Percentiles rank a stretch among this genome's conserved stretches.
Evolutionary conservation across 1,139 yeast genomes (phyloP).

Genomic region (Taphrina confusa): DNA sequence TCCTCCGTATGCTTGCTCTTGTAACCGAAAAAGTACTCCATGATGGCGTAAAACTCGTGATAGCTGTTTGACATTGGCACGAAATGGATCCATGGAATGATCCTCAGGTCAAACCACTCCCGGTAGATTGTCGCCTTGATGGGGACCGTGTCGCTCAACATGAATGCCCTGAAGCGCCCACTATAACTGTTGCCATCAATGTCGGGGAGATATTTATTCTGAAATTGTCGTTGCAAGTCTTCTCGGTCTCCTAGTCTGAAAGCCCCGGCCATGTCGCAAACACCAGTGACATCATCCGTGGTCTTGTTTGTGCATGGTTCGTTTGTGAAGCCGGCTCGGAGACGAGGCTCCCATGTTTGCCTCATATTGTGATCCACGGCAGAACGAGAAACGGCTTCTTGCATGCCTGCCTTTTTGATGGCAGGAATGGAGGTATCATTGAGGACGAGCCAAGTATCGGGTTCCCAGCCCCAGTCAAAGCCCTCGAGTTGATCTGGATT

Average conservation of each 20-base stretch:
- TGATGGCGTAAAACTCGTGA: conserved; percentile 39
- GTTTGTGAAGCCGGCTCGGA: conserved; percentile 1
- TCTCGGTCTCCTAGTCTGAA: not conserved
- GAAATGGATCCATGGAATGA: conserved; percentile 42
- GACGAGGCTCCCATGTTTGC: not conserved
- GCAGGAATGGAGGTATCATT: not conserved
- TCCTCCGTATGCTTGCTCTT: conserved; percentile 27
- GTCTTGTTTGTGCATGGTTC: not conserved
- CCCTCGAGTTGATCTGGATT: not conserved
- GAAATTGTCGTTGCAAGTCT: conserved; percentile 21
- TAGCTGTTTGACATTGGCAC: conserved; percentile 40
- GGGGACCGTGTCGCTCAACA: conserved; percentile 38
- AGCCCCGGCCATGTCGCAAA: not conserved
- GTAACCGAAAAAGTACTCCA: conserved; percentile 29
- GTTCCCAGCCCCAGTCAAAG: not conserved
- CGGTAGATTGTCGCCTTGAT: conserved; percentile 40
- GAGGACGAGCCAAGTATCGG: not conserved
- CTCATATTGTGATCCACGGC: not conserved
- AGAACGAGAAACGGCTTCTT: not conserved
- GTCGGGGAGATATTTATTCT: conserved; percentile 39
- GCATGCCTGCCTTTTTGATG: conserved; percentile 1
- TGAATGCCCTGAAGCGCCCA: conserved; percentile 39
- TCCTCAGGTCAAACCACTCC: conserved; percentile 41
- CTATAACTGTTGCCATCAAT: conserved; percentile 41
- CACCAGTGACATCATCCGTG: not conserved